Evolutionary conservation across 2,329 filamentous ascomycete genomes (phyloP).

Genomic region (Fusarium nisikadoi): DNA sequence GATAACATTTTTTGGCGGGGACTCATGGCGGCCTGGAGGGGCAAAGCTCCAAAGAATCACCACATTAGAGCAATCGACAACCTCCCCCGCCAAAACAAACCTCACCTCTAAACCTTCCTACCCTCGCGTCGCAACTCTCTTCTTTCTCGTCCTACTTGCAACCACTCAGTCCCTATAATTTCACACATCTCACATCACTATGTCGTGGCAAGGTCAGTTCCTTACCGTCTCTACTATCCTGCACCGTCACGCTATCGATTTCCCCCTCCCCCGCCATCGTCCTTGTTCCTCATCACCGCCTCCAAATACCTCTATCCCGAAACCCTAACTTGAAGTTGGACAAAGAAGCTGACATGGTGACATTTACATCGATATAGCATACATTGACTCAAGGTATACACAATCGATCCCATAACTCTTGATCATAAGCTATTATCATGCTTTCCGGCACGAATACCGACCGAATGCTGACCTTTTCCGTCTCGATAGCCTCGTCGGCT

Average conservation of each 20-base stretch:
- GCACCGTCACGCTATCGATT: constrained; percentile 4
- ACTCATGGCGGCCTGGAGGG: constrained; percentile 34
- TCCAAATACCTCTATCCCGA: constrained; percentile 44
- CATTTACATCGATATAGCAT: constrained; percentile 52
- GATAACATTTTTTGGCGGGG: constrained; percentile 37
- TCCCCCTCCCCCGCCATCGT: constrained; percentile 31
- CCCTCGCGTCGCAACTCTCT: constrained; percentile 35
- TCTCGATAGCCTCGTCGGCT: constrained; percentile 76
- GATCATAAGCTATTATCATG: background rate
- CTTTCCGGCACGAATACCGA: constrained; percentile 18
- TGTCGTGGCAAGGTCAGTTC: constrained; percentile 79
- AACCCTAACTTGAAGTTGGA: background rate
- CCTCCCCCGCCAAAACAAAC: constrained; percentile 37
- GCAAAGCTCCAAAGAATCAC: constrained; percentile 41
- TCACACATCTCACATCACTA: constrained; percentile 52
- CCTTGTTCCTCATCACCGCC: constrained; percentile 38
- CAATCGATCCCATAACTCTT: constrained; percentile 1
- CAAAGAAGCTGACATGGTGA: constrained; percentile 28
- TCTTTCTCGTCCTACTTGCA: constrained; percentile 8
- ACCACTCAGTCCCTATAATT: constrained; percentile 10
- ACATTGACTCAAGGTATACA: constrained; percentile 62
- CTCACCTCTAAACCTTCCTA: constrained; percentile 32
- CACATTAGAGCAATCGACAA: constrained; percentile 31
- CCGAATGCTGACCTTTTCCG: constrained; percentile 37
- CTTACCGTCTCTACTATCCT: constrained; percentile 16